These are phyloP conservation scores for Sutorius eximius DNA, from an alignment of 1,284 basidiomycete genomes.

Conservation along the genomic window DNA sequence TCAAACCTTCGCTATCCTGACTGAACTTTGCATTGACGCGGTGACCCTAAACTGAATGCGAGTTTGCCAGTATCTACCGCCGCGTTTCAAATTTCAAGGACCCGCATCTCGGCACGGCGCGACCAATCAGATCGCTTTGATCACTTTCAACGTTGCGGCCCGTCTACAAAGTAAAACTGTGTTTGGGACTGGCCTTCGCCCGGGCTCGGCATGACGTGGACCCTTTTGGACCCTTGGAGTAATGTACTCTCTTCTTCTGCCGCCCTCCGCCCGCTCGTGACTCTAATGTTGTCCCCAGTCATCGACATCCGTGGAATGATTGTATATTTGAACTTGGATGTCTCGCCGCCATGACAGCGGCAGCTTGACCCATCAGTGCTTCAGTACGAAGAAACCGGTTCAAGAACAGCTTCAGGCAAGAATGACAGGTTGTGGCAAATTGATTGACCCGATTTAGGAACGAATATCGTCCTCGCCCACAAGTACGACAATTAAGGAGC, in stretches of 20 bases:
- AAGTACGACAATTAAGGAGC: background rate
- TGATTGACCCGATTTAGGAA: background rate
- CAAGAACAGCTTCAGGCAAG: background rate
- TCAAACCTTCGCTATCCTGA: background rate
- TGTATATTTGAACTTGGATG: background rate
- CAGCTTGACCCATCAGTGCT: background rate
- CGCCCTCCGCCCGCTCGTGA: no score
- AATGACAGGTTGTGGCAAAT: background rate
- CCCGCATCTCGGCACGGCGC: no score
- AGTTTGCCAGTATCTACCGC: background rate
- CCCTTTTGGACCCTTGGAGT: no score
- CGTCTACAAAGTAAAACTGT: no score
- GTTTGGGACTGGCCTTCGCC: no score
- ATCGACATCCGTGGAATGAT: no score
- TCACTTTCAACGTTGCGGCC: no score
- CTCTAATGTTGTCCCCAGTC: no score
- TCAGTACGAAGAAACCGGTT: background rate
- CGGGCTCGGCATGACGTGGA: no score
- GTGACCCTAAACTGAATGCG: background rate
- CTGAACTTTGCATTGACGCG: background rate
- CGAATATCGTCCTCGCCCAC: background rate
- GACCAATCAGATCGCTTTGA: no score
- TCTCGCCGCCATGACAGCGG: background rate
- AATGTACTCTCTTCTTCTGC: no score
- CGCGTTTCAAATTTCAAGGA: background rate